Evolutionary conservation across 2,329 filamentous ascomycete species (phyloP), one percentile per base, ranked within the genome.

Genomic region (Aureobasidium musti): DNA sequence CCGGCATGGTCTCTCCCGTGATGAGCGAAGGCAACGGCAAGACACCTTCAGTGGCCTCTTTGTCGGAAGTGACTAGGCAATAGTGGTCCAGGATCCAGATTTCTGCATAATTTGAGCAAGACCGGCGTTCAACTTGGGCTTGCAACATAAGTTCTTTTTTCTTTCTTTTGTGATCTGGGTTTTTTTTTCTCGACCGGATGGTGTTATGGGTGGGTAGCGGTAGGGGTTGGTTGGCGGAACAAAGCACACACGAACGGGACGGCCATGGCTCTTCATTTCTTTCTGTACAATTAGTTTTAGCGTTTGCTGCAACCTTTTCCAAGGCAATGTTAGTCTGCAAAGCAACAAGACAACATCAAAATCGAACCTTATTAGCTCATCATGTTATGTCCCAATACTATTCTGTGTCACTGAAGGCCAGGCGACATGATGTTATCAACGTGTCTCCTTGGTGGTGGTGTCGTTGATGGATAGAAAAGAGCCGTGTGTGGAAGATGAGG

Each of bases 271-370:
- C 11, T 33, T 60, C 28, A 33, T 35, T 60, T 23, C 28, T 19
- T 60, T 33, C 39, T 60, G 56, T 60, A 49, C 10, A 23, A 23
- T 60, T 47, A 47, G 56, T 45, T 30, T 10, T 60, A 1, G 6
- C 8, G 19, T 60, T 45, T 60, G 14, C 30, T 23, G 37, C n/a
- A 14, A 39, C 37, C 23, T 59, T 33, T 41, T 60, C 21, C 11
- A n/a, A 17, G 17, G 41, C 28, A 23, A 17, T 21, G n/a, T 47
- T 47, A 21, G 56, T 60, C 39, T 47, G 56, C 56, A 47, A 47
- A 60, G 56, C 28, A 60, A 60, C 41, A 47, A 47, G 56, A 60
- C 56, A 10, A 35, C 39, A 60, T 33, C 56, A 47, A 47, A 60
- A 45, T 35, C 6, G 35, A 33, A 47, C 23, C 10, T 26, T 17